Conservation (phyloP, 176 grass and related monocot genomes). For the Olyra latifolia region DNA sequence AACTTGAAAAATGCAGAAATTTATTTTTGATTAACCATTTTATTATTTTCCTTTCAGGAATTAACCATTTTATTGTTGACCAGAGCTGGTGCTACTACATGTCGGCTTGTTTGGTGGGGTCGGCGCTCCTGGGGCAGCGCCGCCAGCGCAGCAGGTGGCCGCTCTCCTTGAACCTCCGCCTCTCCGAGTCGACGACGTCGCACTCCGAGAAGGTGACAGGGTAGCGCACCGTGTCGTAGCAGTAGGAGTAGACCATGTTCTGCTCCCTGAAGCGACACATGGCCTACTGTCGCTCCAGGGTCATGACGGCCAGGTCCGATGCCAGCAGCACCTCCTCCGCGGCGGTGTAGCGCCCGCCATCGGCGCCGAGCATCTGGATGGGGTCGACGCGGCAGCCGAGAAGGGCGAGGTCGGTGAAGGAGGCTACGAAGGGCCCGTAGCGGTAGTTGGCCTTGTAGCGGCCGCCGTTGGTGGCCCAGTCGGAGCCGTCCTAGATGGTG, state of each 20-base stretch:
- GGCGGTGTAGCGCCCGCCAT: constrained; percentile 9
- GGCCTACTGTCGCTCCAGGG: constrained; percentile 54
- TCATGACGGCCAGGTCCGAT: constrained; percentile 59
- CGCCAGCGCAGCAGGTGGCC: constrained; percentile 49
- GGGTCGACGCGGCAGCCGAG: constrained; percentile 64
- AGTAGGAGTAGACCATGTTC: constrained; percentile 85
- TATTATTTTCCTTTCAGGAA: no score
- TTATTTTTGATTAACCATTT: not conserved
- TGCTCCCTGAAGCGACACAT: constrained; percentile 69
- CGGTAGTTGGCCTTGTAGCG: constrained; percentile 72
- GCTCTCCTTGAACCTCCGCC: constrained; percentile 50
- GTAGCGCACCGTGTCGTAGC: constrained; percentile 75
- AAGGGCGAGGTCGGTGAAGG: constrained; percentile 74
- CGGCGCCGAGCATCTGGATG: constrained; percentile 25
- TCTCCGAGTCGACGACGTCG: constrained; percentile 65
- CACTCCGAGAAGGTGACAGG: constrained; percentile 60
- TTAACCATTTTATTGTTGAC: no score
- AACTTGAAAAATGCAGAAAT: not conserved
- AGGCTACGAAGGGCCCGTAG: constrained; percentile 70
- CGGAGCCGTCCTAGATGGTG: constrained; percentile 90
- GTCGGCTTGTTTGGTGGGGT: not conserved
- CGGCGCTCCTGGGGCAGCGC: not conserved
- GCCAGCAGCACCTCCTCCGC: constrained; percentile 25
- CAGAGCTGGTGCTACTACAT: not conserved
- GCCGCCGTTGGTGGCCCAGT: constrained; percentile 75